These are phyloP conservation scores for Colletotrichum sp. DNA, from an alignment of 2,329 filamentous ascomycete genomes.

Conservation along the genomic window DNA sequence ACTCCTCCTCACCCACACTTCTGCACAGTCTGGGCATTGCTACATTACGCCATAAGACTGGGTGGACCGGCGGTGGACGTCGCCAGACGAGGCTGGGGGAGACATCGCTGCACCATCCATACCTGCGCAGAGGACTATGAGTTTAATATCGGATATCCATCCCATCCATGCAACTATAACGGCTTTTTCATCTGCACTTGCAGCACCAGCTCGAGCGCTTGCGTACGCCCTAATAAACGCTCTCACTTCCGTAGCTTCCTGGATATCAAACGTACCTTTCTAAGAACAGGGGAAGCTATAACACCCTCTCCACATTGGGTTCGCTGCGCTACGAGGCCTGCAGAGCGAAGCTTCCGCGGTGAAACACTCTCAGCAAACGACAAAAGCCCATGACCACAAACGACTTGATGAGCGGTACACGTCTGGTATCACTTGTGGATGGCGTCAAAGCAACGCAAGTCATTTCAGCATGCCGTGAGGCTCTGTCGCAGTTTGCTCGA, in stretches of 20 bases:
- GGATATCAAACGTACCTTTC: background rate
- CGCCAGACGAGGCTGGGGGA: background rate
- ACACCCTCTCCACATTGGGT: background rate
- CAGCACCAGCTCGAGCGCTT: background rate
- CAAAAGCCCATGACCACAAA: background rate
- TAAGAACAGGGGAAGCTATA: background rate
- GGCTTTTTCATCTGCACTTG: background rate
- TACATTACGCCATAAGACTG: background rate
- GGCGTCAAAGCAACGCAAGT: background rate
- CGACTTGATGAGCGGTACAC: background rate
- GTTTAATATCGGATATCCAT: background rate
- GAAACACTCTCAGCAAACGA: background rate
- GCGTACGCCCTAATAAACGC: background rate
- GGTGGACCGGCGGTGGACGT: background rate
- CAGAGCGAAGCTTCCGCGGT: background rate
- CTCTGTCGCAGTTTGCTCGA: background rate
- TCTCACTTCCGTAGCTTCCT: background rate
- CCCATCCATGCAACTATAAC: background rate
- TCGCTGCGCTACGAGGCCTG: background rate
- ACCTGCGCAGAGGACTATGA: background rate
- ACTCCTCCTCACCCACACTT: background rate
- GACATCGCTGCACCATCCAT: background rate
- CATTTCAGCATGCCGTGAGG: background rate
- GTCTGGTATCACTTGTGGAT: background rate
- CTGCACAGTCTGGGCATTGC: background rate